Evolutionary conservation across 2,329 filamentous ascomycete genomes (phyloP).

Genomic region (Colletotrichum scovillei): DNA sequence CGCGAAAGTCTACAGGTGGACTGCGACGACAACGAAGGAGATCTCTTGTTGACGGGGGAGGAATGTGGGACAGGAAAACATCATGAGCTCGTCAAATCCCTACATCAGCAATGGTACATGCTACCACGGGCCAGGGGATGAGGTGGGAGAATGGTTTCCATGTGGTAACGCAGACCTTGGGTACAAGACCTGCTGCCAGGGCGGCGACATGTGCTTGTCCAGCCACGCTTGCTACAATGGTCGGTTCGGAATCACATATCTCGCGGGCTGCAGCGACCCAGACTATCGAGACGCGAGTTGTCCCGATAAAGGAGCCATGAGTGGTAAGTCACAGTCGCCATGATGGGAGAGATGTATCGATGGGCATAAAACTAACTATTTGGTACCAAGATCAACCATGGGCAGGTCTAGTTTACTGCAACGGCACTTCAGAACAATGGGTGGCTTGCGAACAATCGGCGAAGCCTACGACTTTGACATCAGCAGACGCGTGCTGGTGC

Average conservation of each 20-base stretch:
- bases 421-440: slow-evolving; percentile 46
- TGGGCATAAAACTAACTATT: neutral
- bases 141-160: slow-evolving; percentile 42
- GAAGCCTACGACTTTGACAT: slow-evolving; percentile 37
- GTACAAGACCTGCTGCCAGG: slow-evolving; percentile 45
- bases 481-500: slow-evolving; percentile 44
- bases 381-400: slow-evolving; percentile 40
- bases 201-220: slow-evolving; percentile 46
- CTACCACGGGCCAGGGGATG: slow-evolving; percentile 37
- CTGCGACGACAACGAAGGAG: neutral
- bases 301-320: slow-evolving; percentile 44
- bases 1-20: neutral
- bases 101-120: slow-evolving; percentile 49
- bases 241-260: slow-evolving; percentile 47
- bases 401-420: slow-evolving; percentile 49
- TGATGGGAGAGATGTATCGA: neutral
- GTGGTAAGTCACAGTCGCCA: slow-evolving; percentile 7
- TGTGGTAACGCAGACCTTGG: slow-evolving; percentile 48
- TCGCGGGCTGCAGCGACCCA: slow-evolving; percentile 50
- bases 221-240: slow-evolving; percentile 41
- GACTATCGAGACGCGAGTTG: slow-evolving; percentile 45
- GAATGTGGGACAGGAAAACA: neutral
- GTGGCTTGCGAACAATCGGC: slow-evolving; percentile 44
- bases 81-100: slow-evolving; percentile 37
- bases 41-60: neutral